Evolutionary conservation across 1,284 basidiomycete genomes (phyloP).

Genomic region (Leccinum angustisporum): DNA sequence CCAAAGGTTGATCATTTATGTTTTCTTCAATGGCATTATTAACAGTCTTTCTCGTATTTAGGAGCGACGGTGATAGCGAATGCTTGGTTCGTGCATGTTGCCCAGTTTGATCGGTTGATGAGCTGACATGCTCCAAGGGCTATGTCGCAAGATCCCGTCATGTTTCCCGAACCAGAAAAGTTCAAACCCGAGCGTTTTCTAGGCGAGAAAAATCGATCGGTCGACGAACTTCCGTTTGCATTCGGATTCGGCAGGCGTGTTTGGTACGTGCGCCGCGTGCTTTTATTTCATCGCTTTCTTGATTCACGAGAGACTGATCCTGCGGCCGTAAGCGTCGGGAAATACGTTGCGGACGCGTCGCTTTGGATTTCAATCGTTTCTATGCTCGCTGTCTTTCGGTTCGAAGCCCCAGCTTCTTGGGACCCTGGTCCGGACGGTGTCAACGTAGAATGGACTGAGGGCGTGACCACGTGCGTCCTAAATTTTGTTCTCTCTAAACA

Average conservation of each 20-base stretch:
- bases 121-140: constrained; percentile 33
- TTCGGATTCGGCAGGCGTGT: constrained; percentile 50
- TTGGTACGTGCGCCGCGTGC: constrained; percentile 30
- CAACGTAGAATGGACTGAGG: constrained; percentile 25
- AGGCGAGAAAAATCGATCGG: constrained; percentile 19
- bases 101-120: background rate
- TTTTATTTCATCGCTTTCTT: background rate
- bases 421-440: constrained; percentile 22
- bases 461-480: constrained; percentile 26
- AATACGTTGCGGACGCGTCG: constrained; percentile 15
- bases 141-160: constrained; percentile 41
- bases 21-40: background rate
- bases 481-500: too few species aligned
- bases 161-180: constrained; percentile 42
- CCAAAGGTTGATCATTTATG: constrained; percentile 31
- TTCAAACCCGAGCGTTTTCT: constrained; percentile 47
- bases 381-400: background rate
- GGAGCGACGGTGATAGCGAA: constrained; percentile 28
- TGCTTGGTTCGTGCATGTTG: constrained; percentile 16
- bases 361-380: background rate
- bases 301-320: background rate
- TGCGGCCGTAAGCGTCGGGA: constrained; percentile 27
- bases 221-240: constrained; percentile 39
- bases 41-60: background rate
- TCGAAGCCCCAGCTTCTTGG: constrained; percentile 11